Evolutionary conservation across 352 stramenopile species (phyloP), one percentile per base, ranked within the genome.

Genomic region (Globisporangium recalcitrans): DNA sequence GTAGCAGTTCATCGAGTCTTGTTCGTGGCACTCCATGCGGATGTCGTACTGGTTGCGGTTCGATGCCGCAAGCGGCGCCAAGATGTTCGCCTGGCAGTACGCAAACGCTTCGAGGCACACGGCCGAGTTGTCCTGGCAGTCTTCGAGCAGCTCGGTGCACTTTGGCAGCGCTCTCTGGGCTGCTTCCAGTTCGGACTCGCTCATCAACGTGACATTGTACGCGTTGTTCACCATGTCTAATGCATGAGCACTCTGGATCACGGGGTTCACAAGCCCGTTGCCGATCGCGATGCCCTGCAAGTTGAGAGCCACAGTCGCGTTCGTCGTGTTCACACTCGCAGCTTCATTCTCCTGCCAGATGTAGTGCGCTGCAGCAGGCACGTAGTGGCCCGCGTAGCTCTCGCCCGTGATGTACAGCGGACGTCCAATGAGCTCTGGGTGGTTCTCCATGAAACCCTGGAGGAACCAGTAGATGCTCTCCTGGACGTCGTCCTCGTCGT

Each of bases 11-110:
- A 42, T 54, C 34, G 62, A 55, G 13, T 67, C 54, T 7, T 44
- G 26, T 14, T 58, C 48, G 24, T 68, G 60, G 63, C 74, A 83
- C 5, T 38, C 21, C 57, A 75, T 62, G 22, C 81, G 79, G 13
- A 91, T 80, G 60, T 91, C 80, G 65, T 88, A 90, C 58, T 73
- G 74, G 65, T 91, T 88, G 32, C 71, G 74, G 34, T 77, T 73
- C 47, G 74, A 67, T 3, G 53, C 52, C n/a, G 75, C 60, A 13
- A 89, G 52, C 4, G 75, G 80, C 6, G 59, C 26, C 4, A 83
- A 56, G 11, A 89, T 63, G 8, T 71, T 69, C 26, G 14, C 1
- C 19, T 40, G 26, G 49, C 27, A 55, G 49, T 40, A 55, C 49
- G 14, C 14, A 14, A 55, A 27, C 49, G 49, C 49, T 32, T 63